Evolutionary conservation across 371 early-diverging fungal species (phyloP).

Genomic region (Mortierella sp.): DNA sequence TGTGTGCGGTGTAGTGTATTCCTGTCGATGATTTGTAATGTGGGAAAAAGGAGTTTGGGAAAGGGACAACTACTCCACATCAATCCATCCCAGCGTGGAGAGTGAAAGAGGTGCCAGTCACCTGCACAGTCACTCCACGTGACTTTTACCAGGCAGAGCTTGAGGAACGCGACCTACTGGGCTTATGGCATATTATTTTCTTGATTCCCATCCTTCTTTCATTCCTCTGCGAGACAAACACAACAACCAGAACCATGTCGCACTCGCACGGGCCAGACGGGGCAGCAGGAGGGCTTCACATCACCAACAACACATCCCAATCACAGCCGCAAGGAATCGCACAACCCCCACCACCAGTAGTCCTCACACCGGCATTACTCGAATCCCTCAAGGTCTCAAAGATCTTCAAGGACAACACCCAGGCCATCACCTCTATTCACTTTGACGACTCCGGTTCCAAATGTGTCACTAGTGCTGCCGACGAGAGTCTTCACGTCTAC

Average conservation of each 20-base stretch:
- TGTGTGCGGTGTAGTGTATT: neutral
- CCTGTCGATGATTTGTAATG: neutral
- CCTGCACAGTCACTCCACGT: neutral
- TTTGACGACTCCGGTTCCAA: constrained; percentile 80
- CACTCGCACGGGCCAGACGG: constrained; percentile 1
- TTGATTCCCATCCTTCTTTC: neutral
- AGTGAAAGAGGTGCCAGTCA: neutral
- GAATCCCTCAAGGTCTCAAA: constrained; percentile 66
- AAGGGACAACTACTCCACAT: neutral
- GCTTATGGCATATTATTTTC: too few species aligned
- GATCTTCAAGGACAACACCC: constrained; percentile 76
- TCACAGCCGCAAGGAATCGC: constrained; percentile 11
- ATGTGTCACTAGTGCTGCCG: constrained; percentile 82
- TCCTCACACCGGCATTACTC: constrained; percentile 58
- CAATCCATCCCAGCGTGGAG: too few species aligned
- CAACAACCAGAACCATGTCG: constrained; percentile 1
- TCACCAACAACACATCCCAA: constrained; percentile 12
- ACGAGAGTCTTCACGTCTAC: constrained; percentile 88
- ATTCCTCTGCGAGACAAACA: neutral
- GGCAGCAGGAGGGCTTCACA: neutral
- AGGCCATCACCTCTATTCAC: constrained; percentile 81
- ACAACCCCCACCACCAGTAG: constrained; percentile 39
- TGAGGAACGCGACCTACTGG: neutral
- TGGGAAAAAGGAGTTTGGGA: neutral
- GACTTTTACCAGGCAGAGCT: neutral